Base-by-base conservation (phyloP, 2,329 filamentous ascomycete species). In the Saccharata proteae region DNA sequence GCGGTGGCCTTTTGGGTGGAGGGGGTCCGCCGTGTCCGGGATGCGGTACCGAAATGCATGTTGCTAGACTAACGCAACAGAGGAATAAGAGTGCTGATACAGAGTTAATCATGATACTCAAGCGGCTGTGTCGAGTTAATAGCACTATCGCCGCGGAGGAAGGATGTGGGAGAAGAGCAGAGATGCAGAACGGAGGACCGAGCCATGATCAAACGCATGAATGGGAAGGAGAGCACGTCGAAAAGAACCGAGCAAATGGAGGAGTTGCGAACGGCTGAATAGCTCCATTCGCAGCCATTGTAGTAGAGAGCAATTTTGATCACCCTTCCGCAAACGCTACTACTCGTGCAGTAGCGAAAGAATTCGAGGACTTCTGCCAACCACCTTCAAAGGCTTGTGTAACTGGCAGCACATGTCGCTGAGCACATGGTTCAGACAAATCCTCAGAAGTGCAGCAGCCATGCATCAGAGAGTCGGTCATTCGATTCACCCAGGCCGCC, bases 401-500 rank as follows among this genome's bases (percentile, higher is more conserved):
- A n/a, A n/a, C n/a, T n/a, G n/a, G n/a, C n/a, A n/a, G n/a, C n/a
- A n/a, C n/a, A n/a, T n/a, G n/a, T n/a, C n/a, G n/a, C n/a, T n/a
- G n/a, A n/a, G n/a, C n/a, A n/a, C n/a, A n/a, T n/a, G n/a, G n/a
- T n/a, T n/a, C n/a, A n/a, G n/a, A n/a, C n/a, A n/a, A n/a, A n/a
- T n/a, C n/a, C n/a, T n/a, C n/a, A n/a, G 14, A 62, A 52, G 3
- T 46, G 42, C 16, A 67, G 41, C 5, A 52, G 37, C 66, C 68
- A 71, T 1, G 62, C 42, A 47, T 71, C 68, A 0, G 54, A 59
- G 15, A 71, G 40, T 2, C 68, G 52, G 36, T 65, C 54, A 42
- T 71, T 72, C 4, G 59, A 52, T 41, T 69, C 65, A 0, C 51
- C 61, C n/a, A 71, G 43, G 0, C 67, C 68, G 3, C 67, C 67